Conservation (phyloP, 192 early-diverging fungal genomes). For the Coemansia sp. region DNA sequence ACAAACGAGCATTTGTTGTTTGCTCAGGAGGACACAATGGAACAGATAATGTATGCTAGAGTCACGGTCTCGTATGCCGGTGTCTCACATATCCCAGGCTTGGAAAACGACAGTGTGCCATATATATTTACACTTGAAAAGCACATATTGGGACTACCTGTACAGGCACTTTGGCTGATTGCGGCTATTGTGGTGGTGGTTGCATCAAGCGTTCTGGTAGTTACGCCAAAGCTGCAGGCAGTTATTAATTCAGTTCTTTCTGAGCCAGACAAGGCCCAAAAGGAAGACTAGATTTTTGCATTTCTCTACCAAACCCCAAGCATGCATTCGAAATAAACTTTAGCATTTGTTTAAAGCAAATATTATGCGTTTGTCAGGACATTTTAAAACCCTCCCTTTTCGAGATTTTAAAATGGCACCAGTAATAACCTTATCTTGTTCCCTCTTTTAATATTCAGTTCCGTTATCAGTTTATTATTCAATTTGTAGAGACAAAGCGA, state of each 20-base stretch:
- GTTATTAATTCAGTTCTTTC: slow-evolving; percentile 17
- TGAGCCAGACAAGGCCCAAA: slow-evolving; percentile 4
- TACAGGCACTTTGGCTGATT: slow-evolving; percentile 39
- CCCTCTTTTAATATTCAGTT: no score
- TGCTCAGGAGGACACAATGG: not conserved
- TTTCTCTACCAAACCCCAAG: not conserved
- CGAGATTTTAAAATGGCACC: no score
- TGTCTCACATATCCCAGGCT: slow-evolving; percentile 14
- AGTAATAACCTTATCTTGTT: no score
- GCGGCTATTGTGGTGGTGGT: slow-evolving; percentile 26
- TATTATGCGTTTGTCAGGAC: not conserved
- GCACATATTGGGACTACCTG: slow-evolving; percentile 37
- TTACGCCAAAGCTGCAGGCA: slow-evolving; percentile 24
- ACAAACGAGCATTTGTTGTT: not conserved
- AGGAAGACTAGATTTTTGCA: slow-evolving; percentile 6
- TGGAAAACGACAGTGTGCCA: slow-evolving; percentile 20
- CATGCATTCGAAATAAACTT: not conserved
- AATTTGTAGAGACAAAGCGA: not conserved
- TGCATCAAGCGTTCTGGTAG: slow-evolving; percentile 7
- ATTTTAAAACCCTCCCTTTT: no score
- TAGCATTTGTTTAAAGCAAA: not conserved
- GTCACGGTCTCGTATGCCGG: slow-evolving; percentile 33
- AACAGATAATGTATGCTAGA: slow-evolving; percentile 19
- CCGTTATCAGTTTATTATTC: no score
- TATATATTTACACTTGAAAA: slow-evolving; percentile 40